These are phyloP conservation scores for Gynandropsis gynandra DNA, from an alignment of 345 rosid genomes.

Conservation along the genomic window DNA sequence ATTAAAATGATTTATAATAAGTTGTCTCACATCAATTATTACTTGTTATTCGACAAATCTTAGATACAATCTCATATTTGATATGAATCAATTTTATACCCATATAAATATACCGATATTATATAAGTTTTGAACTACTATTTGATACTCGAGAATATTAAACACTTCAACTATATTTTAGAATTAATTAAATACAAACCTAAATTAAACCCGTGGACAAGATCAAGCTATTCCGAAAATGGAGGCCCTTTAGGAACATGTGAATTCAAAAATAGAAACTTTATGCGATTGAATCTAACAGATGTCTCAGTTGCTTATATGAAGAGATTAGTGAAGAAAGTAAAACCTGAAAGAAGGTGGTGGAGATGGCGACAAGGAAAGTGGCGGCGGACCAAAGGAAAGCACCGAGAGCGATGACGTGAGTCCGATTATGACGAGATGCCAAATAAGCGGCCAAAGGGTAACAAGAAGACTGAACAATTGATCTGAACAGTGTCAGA, in stretches of 20 bases:
- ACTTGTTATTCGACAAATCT: too few species aligned
- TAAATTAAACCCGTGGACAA: neutral
- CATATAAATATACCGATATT: too few species aligned
- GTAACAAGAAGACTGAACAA: conserved; percentile 53
- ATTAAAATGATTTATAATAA: too few species aligned
- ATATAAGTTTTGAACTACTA: too few species aligned
- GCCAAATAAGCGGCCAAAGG: conserved; percentile 69
- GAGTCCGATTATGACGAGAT: conserved; percentile 46
- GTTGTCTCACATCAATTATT: too few species aligned
- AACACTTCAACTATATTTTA: too few species aligned
- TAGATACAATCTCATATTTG: too few species aligned
- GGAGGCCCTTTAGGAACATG: too few species aligned
- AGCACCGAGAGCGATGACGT: conserved; percentile 64
- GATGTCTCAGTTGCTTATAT: conserved; percentile 5
- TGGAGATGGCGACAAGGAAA: conserved; percentile 54
- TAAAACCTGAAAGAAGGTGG: conserved; percentile 51
- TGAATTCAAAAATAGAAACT: too few species aligned
- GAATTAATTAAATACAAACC: neutral
- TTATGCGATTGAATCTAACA: conserved; percentile 1
- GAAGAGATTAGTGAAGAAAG: neutral
- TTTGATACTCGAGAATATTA: too few species aligned
- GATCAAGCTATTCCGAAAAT: too few species aligned
- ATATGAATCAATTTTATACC: too few species aligned
- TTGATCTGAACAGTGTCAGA: conserved; percentile 47
- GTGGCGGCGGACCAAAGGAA: conserved; percentile 67